Evolutionary conservation across 345 rosid genomes (phyloP), one percentile per base, ranked within the genome.

Genomic region (Schrenkiella parvula): DNA sequence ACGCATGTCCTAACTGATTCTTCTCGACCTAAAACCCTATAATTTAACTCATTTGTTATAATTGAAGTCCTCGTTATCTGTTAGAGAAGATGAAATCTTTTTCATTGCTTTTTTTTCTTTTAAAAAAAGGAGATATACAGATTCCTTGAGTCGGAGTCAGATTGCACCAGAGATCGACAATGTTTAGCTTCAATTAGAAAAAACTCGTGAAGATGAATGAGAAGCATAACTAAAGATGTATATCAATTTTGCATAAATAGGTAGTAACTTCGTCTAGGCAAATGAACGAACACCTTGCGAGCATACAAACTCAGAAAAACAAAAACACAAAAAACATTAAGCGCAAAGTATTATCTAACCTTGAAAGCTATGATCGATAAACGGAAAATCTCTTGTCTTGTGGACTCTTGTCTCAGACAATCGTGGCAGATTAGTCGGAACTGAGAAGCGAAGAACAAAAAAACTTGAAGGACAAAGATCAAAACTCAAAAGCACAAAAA

Each of bases 271-370:
- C 21, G 58, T 46, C 7, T 34, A 17, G 48, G 50, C 66, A 70
- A 70, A 70, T 70, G 50, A 70, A 25, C 50, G 14, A 59, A 70
- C 74, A 70, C 59, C 26, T 59, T 47, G 59, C 13, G 67, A 21
- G 67, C 67, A 70, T 25, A 35, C 29, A 25, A 59, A 47, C 59
- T 25, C 47, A 8, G 10, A 22, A 58, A 48, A 22, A 7, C n/a
- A 0, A 11, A 38, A 4, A 44, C 11, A 6, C 14, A 31, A 23
- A 52, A 3, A 34, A 32, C 21, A 55, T 21, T 6, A 34, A 23
- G 6, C 1, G 35, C 3, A 32, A 32, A 44, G 17, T 7, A 26
- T 5, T 26, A 58, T 8, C 22, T 59, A 41, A 54, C 74, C 48
- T 59, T 25, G 21, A 47, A 35, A 14, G 21, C 5, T 70, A 12